Conservation (phyloP, 2,329 filamentous ascomycete species). For the Teratosphaeria viscida region DNA sequence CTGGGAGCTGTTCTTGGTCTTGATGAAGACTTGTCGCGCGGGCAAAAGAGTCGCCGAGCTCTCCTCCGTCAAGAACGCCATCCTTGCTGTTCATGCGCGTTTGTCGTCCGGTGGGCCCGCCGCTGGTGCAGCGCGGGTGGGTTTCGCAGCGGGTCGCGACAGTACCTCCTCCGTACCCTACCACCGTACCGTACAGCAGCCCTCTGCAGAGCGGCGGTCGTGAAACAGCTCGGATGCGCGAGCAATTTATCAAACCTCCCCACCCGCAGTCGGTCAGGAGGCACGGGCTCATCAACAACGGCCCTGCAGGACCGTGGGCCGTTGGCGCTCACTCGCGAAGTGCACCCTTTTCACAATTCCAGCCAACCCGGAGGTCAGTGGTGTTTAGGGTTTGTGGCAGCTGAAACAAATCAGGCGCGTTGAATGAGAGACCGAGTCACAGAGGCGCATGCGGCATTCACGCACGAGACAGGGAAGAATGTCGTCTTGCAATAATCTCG, state of each 20-base stretch:
- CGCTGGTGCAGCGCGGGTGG: not conserved
- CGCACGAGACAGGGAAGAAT: not conserved
- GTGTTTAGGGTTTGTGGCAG: not conserved
- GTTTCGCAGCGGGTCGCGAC: not conserved
- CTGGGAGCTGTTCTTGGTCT: conserved; percentile 7
- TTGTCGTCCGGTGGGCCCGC: not conserved
- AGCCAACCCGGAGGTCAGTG: not conserved
- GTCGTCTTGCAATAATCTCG: no score
- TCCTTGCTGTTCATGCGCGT: not conserved
- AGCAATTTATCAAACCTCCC: not conserved
- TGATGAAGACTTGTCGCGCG: conserved; percentile 6
- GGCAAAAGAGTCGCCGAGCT: conserved; percentile 3
- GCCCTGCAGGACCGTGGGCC: not conserved
- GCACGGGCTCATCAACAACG: not conserved
- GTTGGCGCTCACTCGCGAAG: not conserved
- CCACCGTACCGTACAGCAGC: not conserved
- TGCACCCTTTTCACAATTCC: not conserved
- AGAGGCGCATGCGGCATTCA: not conserved
- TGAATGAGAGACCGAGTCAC: not conserved
- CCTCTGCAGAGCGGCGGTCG: conserved; percentile 11
- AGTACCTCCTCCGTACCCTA: no score
- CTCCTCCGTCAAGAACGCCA: conserved; percentile 5
- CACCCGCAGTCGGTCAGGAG: not conserved
- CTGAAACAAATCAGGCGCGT: not conserved
- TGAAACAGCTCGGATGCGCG: not conserved